phyloP scores from a whole-genome alignment of 139 green algal genomes.

The Auxenochlorella pyrenoidosa region DNA sequence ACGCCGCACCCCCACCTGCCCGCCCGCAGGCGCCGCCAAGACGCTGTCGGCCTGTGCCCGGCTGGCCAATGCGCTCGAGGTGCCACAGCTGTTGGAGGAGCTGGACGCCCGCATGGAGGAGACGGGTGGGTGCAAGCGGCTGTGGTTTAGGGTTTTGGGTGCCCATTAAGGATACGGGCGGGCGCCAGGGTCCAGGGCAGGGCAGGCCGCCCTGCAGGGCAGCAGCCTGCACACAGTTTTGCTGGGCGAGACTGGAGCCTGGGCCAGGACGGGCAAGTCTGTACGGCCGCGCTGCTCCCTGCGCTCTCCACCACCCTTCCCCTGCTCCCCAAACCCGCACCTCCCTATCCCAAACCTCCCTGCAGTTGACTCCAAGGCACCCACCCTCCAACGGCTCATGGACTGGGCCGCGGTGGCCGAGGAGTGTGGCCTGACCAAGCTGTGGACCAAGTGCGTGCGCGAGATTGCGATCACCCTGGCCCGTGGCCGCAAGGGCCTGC shows the following conservation, averaged over 20 bases:
- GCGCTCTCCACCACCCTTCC: background rate
- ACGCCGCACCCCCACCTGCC: too few relatives aligned
- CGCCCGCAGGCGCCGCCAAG: background rate
- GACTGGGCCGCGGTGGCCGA: slow-evolving; percentile 22
- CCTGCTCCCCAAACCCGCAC: background rate
- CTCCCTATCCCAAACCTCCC: too few relatives aligned
- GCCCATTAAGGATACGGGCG: too few relatives aligned
- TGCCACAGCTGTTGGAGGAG: background rate
- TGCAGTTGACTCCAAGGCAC: background rate
- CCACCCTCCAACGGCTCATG: slow-evolving; percentile 19
- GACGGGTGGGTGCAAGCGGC: background rate
- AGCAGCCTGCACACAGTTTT: too few relatives aligned
- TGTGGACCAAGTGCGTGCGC: slow-evolving; percentile 27
- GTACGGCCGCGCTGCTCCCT: background rate
- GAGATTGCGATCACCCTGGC: background rate
- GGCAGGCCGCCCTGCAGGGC: too few relatives aligned
- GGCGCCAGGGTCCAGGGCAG: too few relatives aligned
- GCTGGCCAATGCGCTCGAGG: slow-evolving; percentile 9
- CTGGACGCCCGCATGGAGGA: slow-evolving; percentile 31
- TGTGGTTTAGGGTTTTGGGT: too few relatives aligned
- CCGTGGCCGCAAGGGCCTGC: background rate
- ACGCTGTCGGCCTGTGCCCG: slow-evolving; percentile 9
- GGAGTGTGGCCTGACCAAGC: slow-evolving; percentile 12
- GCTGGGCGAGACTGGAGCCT: too few relatives aligned
- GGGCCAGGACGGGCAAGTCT: too few relatives aligned